Evolutionary conservation across 1,139 yeast genomes (phyloP), one percentile per base, ranked within the genome.

Genomic region (Saccharomyces hybrid): DNA sequence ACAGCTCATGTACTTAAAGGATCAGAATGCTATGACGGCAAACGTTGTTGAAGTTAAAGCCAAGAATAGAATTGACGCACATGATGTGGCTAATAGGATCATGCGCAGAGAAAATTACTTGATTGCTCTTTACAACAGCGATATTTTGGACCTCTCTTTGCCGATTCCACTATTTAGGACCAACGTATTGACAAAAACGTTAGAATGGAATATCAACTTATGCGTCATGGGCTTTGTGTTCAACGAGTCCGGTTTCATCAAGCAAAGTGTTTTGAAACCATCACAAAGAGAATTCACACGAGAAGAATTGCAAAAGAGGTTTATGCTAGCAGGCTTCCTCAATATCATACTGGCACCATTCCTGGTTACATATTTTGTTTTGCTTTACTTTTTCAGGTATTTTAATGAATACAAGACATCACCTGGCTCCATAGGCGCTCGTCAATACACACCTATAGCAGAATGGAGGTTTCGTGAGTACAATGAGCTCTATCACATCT

Each of bases 391-490:
- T 65, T 85, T 93, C 77, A 79, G 90, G 53, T 90, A 93, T 69
- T 93, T 95, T 71, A 90, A 91, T 66, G 98, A 93, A 71, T 90
- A 88, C 67, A 87, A 88, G 67, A 82, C 88, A 46, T 88, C 93
- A 56, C 99, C 99, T 0, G 83, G 93, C 1, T 77, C 91, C 11
- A 76, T 93, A 53, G 84, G 96, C 8, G 84, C 91, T 1, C 76
- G 99, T 51, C 96, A 89, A 64, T 93, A 89, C 65, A 89, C 98
- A 0, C 97, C 97, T 0, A 80, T 82, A 69, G 97, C 98, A 0
- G 93, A 88, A 65, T 93, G 99, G 98, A 88, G 85, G 67, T 80
- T 95, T 65, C 76, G 99, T 55, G 99, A 93, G 66, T 89, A 87
- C 67, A 93, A 93, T 67, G 99, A 93, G 68, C 76, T 93, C 20